These are phyloP conservation scores for Gossypium stocksii DNA, from an alignment of 345 rosid species.

Conservation along the genomic window DNA sequence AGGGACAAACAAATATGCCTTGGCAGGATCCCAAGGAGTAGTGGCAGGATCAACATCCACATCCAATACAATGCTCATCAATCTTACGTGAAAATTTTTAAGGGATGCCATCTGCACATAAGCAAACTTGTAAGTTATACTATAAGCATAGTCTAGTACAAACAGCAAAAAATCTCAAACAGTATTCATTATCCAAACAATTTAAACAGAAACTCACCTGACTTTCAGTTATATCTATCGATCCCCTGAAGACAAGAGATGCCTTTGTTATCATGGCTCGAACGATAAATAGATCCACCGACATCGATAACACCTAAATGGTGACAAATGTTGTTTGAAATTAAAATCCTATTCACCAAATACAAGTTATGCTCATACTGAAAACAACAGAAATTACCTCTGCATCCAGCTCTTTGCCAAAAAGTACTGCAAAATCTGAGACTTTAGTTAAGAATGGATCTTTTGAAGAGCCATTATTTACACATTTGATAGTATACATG, in stretches of 20 bases:
- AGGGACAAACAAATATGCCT: constrained; percentile 97
- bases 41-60: constrained; percentile 99
- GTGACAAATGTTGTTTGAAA: constrained; percentile 12
- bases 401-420: constrained; percentile 99
- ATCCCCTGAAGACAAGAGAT: constrained; percentile 83
- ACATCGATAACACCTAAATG: constrained; percentile 97
- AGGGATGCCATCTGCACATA: constrained; percentile 84
- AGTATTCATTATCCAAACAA: constrained; percentile 5
- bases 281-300: constrained; percentile 98
- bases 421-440: constrained; percentile 83
- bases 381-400: constrained; percentile 51
- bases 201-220: constrained; percentile 49
- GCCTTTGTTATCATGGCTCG: constrained; percentile 97
- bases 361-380: neutral
- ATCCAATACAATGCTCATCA: constrained; percentile 97
- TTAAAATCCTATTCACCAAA: neutral
- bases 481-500: constrained; percentile 72
- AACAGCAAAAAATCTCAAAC: neutral
- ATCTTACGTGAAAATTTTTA: constrained; percentile 85
- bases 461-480: constrained; percentile 61
- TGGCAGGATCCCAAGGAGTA: constrained; percentile 99
- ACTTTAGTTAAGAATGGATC: constrained; percentile 85
- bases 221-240: constrained; percentile 59
- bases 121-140: constrained; percentile 13
- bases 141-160: neutral